Evolutionary conservation across 441 rosid species (phyloP).

Genomic region (Croton laevigatus): DNA sequence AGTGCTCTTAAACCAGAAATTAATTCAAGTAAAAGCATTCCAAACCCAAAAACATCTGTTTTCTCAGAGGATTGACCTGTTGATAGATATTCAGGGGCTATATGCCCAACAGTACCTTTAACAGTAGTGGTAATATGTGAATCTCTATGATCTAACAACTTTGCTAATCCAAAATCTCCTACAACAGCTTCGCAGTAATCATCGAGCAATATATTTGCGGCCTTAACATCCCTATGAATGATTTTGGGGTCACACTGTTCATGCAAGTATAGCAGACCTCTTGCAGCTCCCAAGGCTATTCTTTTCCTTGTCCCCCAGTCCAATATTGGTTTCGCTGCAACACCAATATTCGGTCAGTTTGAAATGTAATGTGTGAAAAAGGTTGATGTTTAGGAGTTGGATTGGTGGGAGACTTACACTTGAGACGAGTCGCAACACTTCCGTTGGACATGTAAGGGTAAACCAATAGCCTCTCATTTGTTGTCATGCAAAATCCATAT

Average conservation of each 20-base stretch:
- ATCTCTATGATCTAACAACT: constrained; percentile 78
- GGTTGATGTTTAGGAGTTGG: background rate
- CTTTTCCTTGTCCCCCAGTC: constrained; percentile 91
- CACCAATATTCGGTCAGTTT: background rate
- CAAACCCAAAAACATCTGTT: constrained; percentile 93
- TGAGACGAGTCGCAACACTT: constrained; percentile 90
- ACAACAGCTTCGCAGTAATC: constrained; percentile 82
- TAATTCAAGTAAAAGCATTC: constrained; percentile 80
- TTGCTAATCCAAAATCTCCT: constrained; percentile 92
- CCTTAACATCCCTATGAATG: constrained; percentile 92
- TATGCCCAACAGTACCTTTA: constrained; percentile 91
- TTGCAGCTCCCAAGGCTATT: constrained; percentile 82
- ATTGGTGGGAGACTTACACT: constrained; percentile 43
- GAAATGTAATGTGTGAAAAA: background rate
- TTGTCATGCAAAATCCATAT: constrained; percentile 80
- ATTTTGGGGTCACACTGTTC: constrained; percentile 89
- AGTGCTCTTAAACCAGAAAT: constrained; percentile 79
- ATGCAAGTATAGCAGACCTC: constrained; percentile 76
- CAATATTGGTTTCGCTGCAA: constrained; percentile 66
- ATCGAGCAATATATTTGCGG: constrained; percentile 89
- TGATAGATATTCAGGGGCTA: constrained; percentile 88
- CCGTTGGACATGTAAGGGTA: constrained; percentile 98
- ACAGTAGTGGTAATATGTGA: constrained; percentile 93
- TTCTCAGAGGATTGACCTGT: constrained; percentile 95
- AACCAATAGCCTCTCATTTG: constrained; percentile 67